Base-by-base conservation (phyloP, 331 rosid genomes). In the Quercus lobata region DNA sequence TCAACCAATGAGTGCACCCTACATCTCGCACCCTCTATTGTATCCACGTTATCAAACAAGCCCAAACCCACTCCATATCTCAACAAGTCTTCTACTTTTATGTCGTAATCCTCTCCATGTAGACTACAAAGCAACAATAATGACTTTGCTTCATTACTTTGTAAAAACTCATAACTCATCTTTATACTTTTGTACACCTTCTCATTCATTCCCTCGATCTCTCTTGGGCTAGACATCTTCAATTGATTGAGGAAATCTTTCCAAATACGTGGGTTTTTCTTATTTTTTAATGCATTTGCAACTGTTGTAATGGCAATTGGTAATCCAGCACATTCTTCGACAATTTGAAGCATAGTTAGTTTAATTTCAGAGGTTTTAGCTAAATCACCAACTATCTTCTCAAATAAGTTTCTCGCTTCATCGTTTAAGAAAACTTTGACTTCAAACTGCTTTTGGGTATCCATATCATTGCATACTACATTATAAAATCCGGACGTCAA, bases 31-130 rank as follows among this genome's bases (percentile, higher is more conserved):
- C 7, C 30, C 6, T 69, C 75, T 7, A 56, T 4, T 35, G 79
- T 60, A 0, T 7, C 6, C 3, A 46, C 1, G 0, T 68, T 10
- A 12, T 29, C 4, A 5, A 73, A 3, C 18, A 74, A 27, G 11
- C 55, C 72, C 22, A 17, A 6, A 27, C 83, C 79, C 52, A 77
- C 8, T 0, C 25, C 2, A 30, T 35, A 66, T 2, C 16, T 54
- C 0, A 69, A 30, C 55, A 78, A 5, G 29, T 52, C n/a, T 6
- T 2, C 1, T 1, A 52, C 4, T 1, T 0, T 0, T 0, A 9
- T 44, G 0, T 44, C 0, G 15, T 3, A 0, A 10, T 2, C 2
- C 1, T 0, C 34, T 6, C 14, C 34, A 5, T 1, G 65, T 1
- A 32, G 10, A 1, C 27, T 73, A 17, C 83, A 83, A 2, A 60